phyloP scores from a whole-genome alignment of 2,329 filamentous ascomycete species.

The Leptographium flavum region DNA sequence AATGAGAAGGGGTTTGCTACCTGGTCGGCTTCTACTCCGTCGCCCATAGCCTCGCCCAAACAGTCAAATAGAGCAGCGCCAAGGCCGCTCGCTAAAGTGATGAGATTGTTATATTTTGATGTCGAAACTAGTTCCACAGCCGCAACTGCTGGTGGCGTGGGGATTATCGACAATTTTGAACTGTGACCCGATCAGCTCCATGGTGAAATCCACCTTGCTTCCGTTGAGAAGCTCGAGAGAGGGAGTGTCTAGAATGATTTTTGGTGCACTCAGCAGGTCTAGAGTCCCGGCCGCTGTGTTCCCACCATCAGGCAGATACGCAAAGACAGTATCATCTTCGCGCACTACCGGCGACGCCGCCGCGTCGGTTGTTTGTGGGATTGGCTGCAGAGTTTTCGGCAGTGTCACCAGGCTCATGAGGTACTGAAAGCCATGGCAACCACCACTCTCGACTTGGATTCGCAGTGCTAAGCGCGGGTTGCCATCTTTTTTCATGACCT shows the following conservation, averaged over 20 bases:
- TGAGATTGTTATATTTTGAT: conserved; percentile 46
- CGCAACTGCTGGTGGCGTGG: conserved; percentile 81
- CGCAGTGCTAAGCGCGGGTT: conserved; percentile 80
- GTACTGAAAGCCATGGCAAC: conserved; percentile 97
- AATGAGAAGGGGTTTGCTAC: neutral
- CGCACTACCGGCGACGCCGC: conserved; percentile 23
- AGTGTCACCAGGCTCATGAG: conserved; percentile 71
- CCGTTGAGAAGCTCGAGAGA: conserved; percentile 82
- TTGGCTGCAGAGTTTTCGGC: conserved; percentile 21
- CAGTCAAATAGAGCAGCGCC: neutral
- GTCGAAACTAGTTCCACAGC: conserved; percentile 95
- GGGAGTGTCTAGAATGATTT: conserved; percentile 75
- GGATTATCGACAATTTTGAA: conserved; percentile 97
- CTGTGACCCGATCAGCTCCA: conserved; percentile 76
- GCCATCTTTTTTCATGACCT: conserved; percentile 57
- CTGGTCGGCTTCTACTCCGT: no score
- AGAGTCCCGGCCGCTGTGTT: conserved; percentile 17
- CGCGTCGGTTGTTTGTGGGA: conserved; percentile 13
- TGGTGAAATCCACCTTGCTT: conserved; percentile 92
- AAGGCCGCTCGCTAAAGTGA: no score
- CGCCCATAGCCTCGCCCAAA: neutral
- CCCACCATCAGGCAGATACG: conserved; percentile 42
- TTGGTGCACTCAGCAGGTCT: conserved; percentile 32
- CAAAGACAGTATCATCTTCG: conserved; percentile 82
- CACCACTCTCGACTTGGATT: conserved; percentile 82